Evolutionary conservation across 1,139 yeast genomes (phyloP), one percentile per base, ranked within the genome.

Genomic region (Chernovozyma aurita): DNA sequence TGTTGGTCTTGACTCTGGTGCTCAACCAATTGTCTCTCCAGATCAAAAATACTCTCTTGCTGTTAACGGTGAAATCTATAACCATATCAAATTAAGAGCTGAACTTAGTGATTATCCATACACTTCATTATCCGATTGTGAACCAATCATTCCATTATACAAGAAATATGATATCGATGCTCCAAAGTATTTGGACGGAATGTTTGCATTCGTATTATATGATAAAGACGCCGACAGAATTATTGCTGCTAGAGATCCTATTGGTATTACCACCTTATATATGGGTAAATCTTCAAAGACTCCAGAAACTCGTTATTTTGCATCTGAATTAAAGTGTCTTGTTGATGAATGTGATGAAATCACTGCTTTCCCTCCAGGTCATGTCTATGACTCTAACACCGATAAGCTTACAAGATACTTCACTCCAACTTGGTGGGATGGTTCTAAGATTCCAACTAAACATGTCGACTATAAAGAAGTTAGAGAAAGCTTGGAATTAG

Each of bases 51-150:
- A 76, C 59, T 66, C 80, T 25, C 71, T 92, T 48, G 80, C 95
- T 42, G 98, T 92, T 60, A 92, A 92, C 71, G 99, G 97, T 51
- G 99, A 92, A 68, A 92, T 92, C 57, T 92, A 92, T 70, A 92
- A 92, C 81, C 98, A 92, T 67, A 87, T 90, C 63, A 73, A 83
- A 51, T 62, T 92, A 55, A 82, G 98, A 72, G 78, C 77, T 38
- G 76, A 85, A 64, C 77, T 83, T 57, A 50, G 65, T 31, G 83
- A 77, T 39, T 92, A 92, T 65, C 64, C 72, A 42, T 92, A 75
- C 79, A 78, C 85, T 66, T 86, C 97, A 31, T 75, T 87, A 50
- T 80, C 92, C 31, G 99, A 92, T 65, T 92, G 98, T 76, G 99
- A 92, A 69, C 92, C 95, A 39, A 90, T 92, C 64, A 87, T 92